Conservation (phyloP, 345 rosid genomes). For the Brassica napus region DNA sequence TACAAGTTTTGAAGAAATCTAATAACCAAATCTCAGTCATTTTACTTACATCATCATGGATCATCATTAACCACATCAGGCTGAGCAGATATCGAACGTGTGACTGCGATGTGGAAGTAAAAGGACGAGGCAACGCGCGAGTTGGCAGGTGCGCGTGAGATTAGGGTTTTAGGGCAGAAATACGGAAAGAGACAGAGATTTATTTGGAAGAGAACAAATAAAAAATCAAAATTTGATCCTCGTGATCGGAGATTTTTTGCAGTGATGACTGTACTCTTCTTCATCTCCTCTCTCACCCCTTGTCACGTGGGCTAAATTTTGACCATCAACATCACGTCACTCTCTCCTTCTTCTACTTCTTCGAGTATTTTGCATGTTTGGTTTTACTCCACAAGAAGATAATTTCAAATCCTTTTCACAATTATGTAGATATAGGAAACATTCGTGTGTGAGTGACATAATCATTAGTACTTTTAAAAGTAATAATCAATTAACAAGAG, state of each 20-base stretch:
- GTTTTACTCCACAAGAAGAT: constrained; percentile 1
- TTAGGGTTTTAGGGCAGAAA: constrained; percentile 38
- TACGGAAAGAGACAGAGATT: constrained; percentile 43
- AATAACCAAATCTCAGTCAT: constrained; percentile 37
- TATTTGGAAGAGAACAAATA: constrained; percentile 21
- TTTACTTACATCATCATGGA: constrained; percentile 41
- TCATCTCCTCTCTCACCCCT: constrained; percentile 33
- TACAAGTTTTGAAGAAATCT: constrained; percentile 36
- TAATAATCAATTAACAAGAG: constrained; percentile 14
- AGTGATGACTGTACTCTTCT: constrained; percentile 40
- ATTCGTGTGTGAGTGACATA: constrained; percentile 38
- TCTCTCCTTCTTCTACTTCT: constrained; percentile 9
- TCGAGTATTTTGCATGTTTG: not conserved
- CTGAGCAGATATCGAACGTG: constrained; percentile 45
- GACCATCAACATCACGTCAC: constrained; percentile 42
- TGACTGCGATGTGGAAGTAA: constrained; percentile 36
- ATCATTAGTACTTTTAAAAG: constrained; percentile 29
- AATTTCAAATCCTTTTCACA: not conserved
- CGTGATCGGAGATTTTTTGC: constrained; percentile 47
- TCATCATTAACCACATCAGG: constrained; percentile 43
- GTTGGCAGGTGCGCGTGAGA: constrained; percentile 31
- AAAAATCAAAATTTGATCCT: constrained; percentile 28
- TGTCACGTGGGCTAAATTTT: constrained; percentile 46
- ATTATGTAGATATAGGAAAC: constrained; percentile 25
- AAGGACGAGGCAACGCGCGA: constrained; percentile 31